Evolutionary conservation across 768 basidiomycete species (phyloP).

Genomic region (Auricularia cornea): DNA sequence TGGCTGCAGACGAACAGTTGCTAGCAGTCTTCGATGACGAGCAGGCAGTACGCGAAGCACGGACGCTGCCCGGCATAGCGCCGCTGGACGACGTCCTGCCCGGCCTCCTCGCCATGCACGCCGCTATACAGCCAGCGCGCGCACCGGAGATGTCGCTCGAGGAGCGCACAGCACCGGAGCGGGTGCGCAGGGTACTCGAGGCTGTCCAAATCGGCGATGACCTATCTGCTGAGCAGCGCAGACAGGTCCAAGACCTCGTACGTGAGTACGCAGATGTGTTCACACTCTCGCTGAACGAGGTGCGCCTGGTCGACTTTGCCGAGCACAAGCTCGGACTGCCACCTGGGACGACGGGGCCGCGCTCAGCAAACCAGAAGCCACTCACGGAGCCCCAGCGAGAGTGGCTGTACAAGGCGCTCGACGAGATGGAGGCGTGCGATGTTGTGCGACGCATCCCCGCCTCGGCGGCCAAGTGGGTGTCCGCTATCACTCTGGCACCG

Average conservation of each 20-base stretch:
- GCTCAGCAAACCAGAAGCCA: slow-evolving; percentile 17
- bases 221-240: slow-evolving; percentile 17
- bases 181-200: slow-evolving; percentile 13
- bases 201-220: slow-evolving; percentile 22
- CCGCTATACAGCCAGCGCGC: too few species aligned
- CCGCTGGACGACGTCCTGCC: too few species aligned
- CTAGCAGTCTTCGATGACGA: too few species aligned
- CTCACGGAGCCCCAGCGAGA: slow-evolving; percentile 24
- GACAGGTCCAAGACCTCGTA: slow-evolving; percentile 17
- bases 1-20: too few species aligned
- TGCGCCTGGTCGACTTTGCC: slow-evolving; percentile 22
- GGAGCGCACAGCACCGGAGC: slow-evolving; percentile 1
- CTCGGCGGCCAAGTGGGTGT: slow-evolving; percentile 27
- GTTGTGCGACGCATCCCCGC: slow-evolving; percentile 25
- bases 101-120: too few species aligned
- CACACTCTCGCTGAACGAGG: slow-evolving; percentile 32
- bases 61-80: too few species aligned
- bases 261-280: slow-evolving; percentile 31
- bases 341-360: too few species aligned
- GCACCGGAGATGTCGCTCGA: too few species aligned
- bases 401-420: slow-evolving; percentile 23
- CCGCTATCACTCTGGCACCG: slow-evolving; percentile 27
- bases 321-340: slow-evolving; percentile 15
- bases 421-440: slow-evolving; percentile 26
- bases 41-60: too few species aligned